A percentile compares a stretch with the other conserved stretches of the same genome.
These are phyloP conservation scores for Fusarium circinatum DNA, from an alignment of 2,329 filamentous ascomycete genomes.

Conservation along the genomic window DNA sequence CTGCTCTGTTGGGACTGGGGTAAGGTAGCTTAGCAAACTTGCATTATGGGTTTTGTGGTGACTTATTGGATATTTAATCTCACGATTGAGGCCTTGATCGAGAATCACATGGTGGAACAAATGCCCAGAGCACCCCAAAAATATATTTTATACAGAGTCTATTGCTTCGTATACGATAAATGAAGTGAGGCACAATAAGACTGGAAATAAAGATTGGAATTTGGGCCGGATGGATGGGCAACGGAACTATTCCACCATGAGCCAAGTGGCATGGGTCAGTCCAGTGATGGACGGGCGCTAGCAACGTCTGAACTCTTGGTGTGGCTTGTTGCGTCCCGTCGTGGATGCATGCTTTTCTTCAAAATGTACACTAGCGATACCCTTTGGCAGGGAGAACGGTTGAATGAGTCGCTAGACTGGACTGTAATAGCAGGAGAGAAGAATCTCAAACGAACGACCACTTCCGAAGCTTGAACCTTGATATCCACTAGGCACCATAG, in stretches of 20 bases:
- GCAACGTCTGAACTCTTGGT: conserved; percentile 34
- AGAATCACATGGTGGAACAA: conserved; percentile 21
- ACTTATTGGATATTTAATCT: conserved; percentile 16
- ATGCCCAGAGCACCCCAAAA: background rate
- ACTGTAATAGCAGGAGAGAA: background rate
- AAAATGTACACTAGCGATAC: conserved; percentile 8
- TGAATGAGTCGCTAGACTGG: conserved; percentile 24
- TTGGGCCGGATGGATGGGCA: conserved; percentile 14
- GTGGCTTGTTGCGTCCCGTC: conserved; percentile 18
- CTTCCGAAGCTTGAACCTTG: background rate
- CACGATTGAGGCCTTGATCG: conserved; percentile 7
- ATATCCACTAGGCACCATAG: background rate
- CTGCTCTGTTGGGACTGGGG: conserved; percentile 31
- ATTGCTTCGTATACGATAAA: background rate
- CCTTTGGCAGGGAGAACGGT: conserved; percentile 6
- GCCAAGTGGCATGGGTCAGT: background rate
- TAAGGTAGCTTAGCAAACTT: conserved; percentile 7
- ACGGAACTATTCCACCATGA: conserved; percentile 15
- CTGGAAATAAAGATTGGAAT: conserved; percentile 15
- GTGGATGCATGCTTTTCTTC: conserved; percentile 24
- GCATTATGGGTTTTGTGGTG: conserved; percentile 12
- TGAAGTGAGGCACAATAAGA: background rate
- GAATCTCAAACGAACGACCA: background rate
- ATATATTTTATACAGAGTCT: background rate
- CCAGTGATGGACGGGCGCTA: conserved; percentile 35